Evolutionary conservation across 106 monocot genomes (phyloP), one percentile per base, ranked within the genome.

Genomic region (Dendrobium catenatum): DNA sequence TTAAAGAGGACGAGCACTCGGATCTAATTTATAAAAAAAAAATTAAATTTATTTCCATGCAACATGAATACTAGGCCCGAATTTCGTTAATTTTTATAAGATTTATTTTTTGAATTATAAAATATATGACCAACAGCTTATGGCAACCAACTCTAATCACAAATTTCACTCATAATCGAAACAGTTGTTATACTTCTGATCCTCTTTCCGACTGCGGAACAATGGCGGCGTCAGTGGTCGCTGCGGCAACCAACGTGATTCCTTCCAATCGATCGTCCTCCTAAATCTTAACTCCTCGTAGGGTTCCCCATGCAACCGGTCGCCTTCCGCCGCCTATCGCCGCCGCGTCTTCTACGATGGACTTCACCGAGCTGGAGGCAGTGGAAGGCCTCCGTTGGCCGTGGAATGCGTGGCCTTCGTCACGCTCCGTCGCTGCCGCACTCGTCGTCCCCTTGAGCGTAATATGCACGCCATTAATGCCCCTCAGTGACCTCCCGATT

Each of bases 341-440:
- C n/a, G 61, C 61, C n/a, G 61, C 61, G 6, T 68, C 33, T 76
- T 49, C 75, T 59, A 67, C 55, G 29, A 99, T 99, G 98, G 98
- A 99, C 82, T 99, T 99, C 89, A 79, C 83, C 15, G 98, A 99
- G 88, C 84, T 99, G 80, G 98, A 99, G 85, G 83, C 92, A n/a
- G 84, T 88, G 58, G 98, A 99, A 79, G 98, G 95, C 58, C 91
- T 99, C 75, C 95, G 98, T 17, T 99, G 93, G 91, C 82, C 90
- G 59, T 93, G 92, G 92, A 84, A 93, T 76, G 55, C 92, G 22
- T 93, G 89, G 90, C 90, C 93, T 0, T 70, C 92, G 18, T 83
- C 92, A 1, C 61, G 88, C 18, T 75, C 90, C 75, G 84, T 88
- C 17, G 87, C 89, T 13, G 88, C 91, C 27, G 84, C 91, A 10